Percentiles rank a stretch among this genome's conserved stretches.
phyloP scores from a whole-genome alignment of 495 filamentous ascomycete genomes.

The Paragyromitra xinjiangensis region DNA sequence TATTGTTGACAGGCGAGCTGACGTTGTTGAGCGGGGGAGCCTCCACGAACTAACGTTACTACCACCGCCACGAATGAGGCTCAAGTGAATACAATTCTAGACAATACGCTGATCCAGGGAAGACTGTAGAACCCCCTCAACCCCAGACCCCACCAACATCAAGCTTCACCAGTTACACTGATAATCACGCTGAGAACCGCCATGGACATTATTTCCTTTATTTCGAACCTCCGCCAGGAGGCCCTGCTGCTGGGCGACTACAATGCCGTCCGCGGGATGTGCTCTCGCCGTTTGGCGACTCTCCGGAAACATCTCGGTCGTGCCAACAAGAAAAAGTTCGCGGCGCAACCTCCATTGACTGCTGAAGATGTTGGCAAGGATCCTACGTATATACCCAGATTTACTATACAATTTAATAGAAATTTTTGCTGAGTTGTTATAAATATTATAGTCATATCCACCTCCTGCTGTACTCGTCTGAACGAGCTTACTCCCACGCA shows the following conservation, averaged over 20 bases:
- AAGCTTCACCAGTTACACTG: conserved; percentile 20
- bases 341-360: conserved; percentile 73
- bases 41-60: conserved; percentile 35
- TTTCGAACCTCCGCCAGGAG: conserved; percentile 78
- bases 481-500: conserved; percentile 95
- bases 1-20: conserved; percentile 46
- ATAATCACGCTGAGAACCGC: background rate
- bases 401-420: background rate
- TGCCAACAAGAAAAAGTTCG: conserved; percentile 84
- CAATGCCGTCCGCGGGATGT: conserved; percentile 79
- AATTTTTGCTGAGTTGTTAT: conserved; percentile 29
- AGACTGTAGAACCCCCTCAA: conserved; percentile 43
- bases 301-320: conserved; percentile 84
- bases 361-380: conserved; percentile 79
- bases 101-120: conserved; percentile 15
- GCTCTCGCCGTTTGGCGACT: conserved; percentile 82
- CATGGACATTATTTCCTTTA: conserved; percentile 92
- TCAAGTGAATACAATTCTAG: conserved; percentile 35
- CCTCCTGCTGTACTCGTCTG: conserved; percentile 81
- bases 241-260: conserved; percentile 89
- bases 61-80: conserved; percentile 46
- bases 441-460: conserved; percentile 71
- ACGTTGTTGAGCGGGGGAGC: conserved; percentile 52
- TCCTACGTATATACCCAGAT: conserved; percentile 68
- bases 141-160: conserved; percentile 41